Evolutionary conservation across 192 early-diverging fungal species (phyloP), one percentile per base, ranked within the genome.

Genomic region (Coemansia sp.): DNA sequence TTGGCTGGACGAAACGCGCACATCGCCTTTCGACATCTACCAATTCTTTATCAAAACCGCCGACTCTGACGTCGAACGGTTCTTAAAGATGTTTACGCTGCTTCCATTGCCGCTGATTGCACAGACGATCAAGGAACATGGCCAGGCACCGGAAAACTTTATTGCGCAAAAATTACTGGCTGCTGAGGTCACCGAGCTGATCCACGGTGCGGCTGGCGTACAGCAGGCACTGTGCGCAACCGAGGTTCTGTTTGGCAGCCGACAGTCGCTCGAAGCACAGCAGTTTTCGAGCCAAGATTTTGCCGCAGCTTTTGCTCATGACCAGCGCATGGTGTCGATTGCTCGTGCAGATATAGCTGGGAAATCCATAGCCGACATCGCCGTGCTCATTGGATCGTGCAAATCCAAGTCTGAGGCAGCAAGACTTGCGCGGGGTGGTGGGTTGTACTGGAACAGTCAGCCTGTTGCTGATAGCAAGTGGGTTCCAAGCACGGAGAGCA

Each of bases 41-140:
- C 95, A 98, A 85, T 95, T 93, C 67, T 95, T 98, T 69, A 81
- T 95, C 32, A 86, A 88, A 50, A 88, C 92, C 0, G 60, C 89
- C 3, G 95, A 98, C 72, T 62, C 81, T 0, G 92, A 95, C 54
- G 88, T 95, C 4, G 86, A 81, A 56, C 63, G 81, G 50, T 89
- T 90, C 55, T 79, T 98, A 25, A 70, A 71, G 11, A 87, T 89
- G 80, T 92, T 98, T 49, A 96, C 95, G 5, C 81, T 98, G 24
- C 49, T 96, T 31, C 82, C 84, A 0, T 40, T 79, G 28, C 56
- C 81, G 6, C 68, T 83, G 23, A 92, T 98, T 35, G 53, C 77
- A 0, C 44, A 72, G 10, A 52, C 90, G 2, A 83, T 95, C 74
- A 58, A 65, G 6, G 51, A 83, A 50, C 94, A 95, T 58, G 25